phyloP scores from a whole-genome alignment of 2,329 filamentous ascomycete species.

The Microsporum audouinii region DNA sequence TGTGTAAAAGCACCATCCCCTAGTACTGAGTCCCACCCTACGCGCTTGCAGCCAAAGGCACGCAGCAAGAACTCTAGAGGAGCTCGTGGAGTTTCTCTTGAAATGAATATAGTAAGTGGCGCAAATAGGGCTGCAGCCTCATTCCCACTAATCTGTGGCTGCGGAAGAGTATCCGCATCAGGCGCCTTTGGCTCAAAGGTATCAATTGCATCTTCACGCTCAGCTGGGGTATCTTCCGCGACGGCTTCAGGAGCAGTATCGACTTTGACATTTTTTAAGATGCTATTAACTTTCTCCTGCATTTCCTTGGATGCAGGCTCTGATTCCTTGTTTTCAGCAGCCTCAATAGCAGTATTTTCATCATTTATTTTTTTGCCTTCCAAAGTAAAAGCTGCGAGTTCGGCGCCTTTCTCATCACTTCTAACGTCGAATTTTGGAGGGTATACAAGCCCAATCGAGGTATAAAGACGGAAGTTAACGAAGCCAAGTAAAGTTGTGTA shows the following conservation, averaged over 20 bases:
- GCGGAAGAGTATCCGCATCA: conserved; percentile 73
- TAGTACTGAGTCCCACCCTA: conserved; percentile 86
- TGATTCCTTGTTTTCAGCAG: conserved; percentile 16
- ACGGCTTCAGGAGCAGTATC: conserved; percentile 35
- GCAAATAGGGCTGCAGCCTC: conserved; percentile 69
- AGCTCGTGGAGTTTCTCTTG: conserved; percentile 81
- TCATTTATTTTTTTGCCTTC: conserved; percentile 56
- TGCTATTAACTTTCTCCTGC: conserved; percentile 54
- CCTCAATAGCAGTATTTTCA: conserved; percentile 40
- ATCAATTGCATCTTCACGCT: conserved; percentile 59
- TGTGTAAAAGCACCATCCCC: conserved; percentile 88
- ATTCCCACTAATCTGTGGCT: conserved; percentile 57
- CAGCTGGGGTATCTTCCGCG: conserved; percentile 32
- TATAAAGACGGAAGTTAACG: conserved; percentile 92
- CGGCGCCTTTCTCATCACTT: conserved; percentile 81
- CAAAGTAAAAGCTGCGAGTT: conserved; percentile 80
- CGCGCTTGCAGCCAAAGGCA: conserved; percentile 87
- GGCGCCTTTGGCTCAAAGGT: conserved; percentile 78
- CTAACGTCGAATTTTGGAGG: conserved; percentile 82
- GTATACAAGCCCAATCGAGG: conserved; percentile 80
- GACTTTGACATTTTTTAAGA: conserved; percentile 31
- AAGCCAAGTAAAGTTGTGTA: conserved; percentile 95
- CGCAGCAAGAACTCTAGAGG: conserved; percentile 87
- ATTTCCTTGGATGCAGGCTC: conserved; percentile 51
- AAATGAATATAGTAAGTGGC: conserved; percentile 82